Conservation (phyloP, 345 rosid genomes). For the Hibiscus syriacus region DNA sequence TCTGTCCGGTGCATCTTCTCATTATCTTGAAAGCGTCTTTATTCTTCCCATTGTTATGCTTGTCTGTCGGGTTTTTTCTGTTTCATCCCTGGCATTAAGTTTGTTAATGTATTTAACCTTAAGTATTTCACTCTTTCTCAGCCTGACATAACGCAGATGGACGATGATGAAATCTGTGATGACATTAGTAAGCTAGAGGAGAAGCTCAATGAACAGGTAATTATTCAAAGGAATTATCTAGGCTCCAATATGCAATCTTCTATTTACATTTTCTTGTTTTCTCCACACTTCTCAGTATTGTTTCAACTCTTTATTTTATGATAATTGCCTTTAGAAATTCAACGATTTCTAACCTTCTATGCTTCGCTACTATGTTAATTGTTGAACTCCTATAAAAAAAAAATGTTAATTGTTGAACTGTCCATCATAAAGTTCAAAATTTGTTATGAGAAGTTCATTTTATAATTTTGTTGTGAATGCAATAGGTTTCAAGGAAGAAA, state of each 20-base stretch:
- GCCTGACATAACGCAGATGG: slow-evolving; percentile 44
- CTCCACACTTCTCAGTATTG: neutral
- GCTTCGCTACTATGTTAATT: neutral
- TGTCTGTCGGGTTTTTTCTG: neutral
- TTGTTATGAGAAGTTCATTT: neutral
- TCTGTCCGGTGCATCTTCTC: neutral
- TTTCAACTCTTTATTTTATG: slow-evolving; percentile 1
- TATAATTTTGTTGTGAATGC: slow-evolving; percentile 14
- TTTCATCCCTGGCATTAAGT: neutral
- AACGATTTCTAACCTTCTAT: neutral
- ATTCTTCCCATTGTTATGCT: slow-evolving; percentile 9
- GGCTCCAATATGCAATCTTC: neutral
- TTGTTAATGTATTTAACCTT: slow-evolving; percentile 5
- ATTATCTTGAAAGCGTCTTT: neutral
- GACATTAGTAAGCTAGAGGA: slow-evolving; percentile 58
- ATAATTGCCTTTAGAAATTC: neutral
- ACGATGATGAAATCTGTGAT: slow-evolving; percentile 51
- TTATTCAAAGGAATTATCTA: slow-evolving; percentile 14
- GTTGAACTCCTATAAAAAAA: no score
- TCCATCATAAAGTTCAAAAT: slow-evolving; percentile 5
- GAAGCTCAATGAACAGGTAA: slow-evolving; percentile 61
- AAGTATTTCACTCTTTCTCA: slow-evolving; percentile 26
- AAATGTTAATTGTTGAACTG: no score
- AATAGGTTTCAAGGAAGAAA: slow-evolving; percentile 69
- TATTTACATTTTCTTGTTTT: neutral